Evolutionary conservation across 768 basidiomycete species (phyloP).

Genomic region (Mycena floridula): DNA sequence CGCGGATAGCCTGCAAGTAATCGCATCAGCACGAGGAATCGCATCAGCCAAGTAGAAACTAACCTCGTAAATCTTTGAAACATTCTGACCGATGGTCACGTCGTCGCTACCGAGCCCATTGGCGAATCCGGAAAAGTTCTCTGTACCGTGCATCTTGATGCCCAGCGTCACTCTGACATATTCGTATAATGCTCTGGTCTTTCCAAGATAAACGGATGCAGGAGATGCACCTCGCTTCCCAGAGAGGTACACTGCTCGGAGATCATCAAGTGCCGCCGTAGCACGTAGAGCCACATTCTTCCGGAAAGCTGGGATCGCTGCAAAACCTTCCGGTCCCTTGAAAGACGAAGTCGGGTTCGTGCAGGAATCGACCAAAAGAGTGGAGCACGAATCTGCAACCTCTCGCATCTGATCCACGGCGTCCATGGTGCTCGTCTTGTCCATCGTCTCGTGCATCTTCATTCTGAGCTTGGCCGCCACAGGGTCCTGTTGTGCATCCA

Average conservation of each 20-base stretch:
- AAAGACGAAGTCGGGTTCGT: constrained; percentile 12
- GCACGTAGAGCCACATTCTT: constrained; percentile 5
- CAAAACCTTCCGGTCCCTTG: neutral
- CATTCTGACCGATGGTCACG: constrained; percentile 62
- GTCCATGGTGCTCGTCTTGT: constrained; percentile 68
- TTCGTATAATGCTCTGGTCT: constrained; percentile 60
- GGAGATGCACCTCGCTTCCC: constrained; percentile 36
- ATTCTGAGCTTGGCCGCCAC: constrained; percentile 30
- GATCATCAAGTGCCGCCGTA: constrained; percentile 15
- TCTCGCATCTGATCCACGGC: constrained; percentile 57
- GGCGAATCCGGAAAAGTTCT: constrained; percentile 47
- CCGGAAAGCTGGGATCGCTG: constrained; percentile 5
- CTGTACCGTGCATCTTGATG: constrained; percentile 70
- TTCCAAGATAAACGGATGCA: constrained; percentile 38
- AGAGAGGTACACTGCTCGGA: constrained; percentile 28
- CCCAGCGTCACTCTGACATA: constrained; percentile 61
- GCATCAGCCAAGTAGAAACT: neutral
- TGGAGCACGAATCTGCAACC: constrained; percentile 51
- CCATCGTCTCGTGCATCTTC: constrained; percentile 48
- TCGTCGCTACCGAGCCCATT: constrained; percentile 43
- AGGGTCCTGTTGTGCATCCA: constrained; percentile 13
- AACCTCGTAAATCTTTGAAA: constrained; percentile 70
- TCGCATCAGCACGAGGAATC: constrained; percentile 4
- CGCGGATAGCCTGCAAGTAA: constrained; percentile 47
- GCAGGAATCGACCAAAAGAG: constrained; percentile 39